Evolutionary conservation across 768 basidiomycete genomes (phyloP).

Genomic region (Agaricus subrufescens): DNA sequence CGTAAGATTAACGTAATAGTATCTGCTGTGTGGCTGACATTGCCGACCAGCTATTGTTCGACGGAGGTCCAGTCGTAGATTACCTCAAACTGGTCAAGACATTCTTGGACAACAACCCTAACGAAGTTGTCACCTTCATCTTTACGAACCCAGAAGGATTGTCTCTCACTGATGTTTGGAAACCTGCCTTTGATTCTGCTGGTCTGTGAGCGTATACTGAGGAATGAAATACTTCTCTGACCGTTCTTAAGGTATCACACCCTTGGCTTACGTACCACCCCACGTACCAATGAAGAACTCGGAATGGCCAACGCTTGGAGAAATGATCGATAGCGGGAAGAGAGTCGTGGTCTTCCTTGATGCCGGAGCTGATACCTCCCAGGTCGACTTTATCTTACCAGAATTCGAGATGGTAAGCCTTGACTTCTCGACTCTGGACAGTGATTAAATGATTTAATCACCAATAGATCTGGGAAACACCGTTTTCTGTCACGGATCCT

Average conservation of each 20-base stretch:
- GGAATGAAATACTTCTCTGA: neutral
- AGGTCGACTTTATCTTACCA: constrained; percentile 48
- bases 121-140: constrained; percentile 60
- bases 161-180: constrained; percentile 44
- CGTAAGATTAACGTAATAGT: constrained; percentile 23
- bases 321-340: constrained; percentile 56
- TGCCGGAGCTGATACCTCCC: constrained; percentile 32
- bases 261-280: constrained; percentile 48
- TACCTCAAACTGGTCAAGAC: constrained; percentile 51
- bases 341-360: constrained; percentile 64
- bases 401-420: constrained; percentile 50
- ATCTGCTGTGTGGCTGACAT: neutral
- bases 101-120: constrained; percentile 57
- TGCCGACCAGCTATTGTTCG: constrained; percentile 35
- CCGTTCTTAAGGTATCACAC: constrained; percentile 30
- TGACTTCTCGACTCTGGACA: neutral
- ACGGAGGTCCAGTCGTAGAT: constrained; percentile 44
- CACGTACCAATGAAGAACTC: constrained; percentile 33
- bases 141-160: constrained; percentile 64
- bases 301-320: constrained; percentile 62
- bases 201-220: constrained; percentile 24
- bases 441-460: neutral
- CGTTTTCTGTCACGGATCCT: constrained; percentile 44
- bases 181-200: constrained; percentile 45
- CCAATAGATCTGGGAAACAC: constrained; percentile 54